Conservation (phyloP, 2,329 filamentous ascomycete species). For the Phialophora tarda region DNA sequence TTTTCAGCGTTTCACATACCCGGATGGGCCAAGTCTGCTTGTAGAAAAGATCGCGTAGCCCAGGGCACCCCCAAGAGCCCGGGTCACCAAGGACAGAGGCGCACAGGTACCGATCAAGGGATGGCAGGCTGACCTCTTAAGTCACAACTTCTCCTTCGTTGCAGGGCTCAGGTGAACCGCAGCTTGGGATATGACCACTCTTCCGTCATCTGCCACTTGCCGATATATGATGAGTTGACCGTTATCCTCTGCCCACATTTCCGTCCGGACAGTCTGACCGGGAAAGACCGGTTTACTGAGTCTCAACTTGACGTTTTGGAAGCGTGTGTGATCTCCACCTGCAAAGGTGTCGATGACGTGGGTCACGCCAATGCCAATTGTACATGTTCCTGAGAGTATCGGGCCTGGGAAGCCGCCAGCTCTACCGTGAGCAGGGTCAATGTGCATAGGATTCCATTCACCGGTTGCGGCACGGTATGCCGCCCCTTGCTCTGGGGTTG, state of each 20-base stretch:
- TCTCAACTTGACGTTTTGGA: slow-evolving; percentile 29
- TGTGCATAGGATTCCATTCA: slow-evolving; percentile 33
- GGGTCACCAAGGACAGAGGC: too few species aligned
- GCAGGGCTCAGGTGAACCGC: slow-evolving; percentile 6
- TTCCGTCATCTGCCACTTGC: slow-evolving; percentile 8
- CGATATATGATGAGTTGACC: slow-evolving; percentile 6
- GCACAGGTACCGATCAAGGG: too few species aligned
- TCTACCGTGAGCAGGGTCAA: slow-evolving; percentile 24
- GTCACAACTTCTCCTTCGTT: too few species aligned
- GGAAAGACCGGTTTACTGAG: slow-evolving; percentile 29
- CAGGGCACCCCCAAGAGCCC: too few species aligned
- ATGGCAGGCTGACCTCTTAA: too few species aligned
- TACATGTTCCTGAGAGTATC: slow-evolving; percentile 30
- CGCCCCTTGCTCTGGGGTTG: slow-evolving; percentile 25
- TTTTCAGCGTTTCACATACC: too few species aligned
- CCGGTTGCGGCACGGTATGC: slow-evolving; percentile 30
- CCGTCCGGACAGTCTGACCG: slow-evolving; percentile 28
- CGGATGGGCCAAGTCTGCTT: too few species aligned
- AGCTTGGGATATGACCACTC: slow-evolving; percentile 19
- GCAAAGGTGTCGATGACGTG: slow-evolving; percentile 29
- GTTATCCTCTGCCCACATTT: slow-evolving; percentile 27
- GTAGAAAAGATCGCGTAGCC: too few species aligned
- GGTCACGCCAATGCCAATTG: slow-evolving; percentile 29
- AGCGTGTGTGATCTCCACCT: slow-evolving; percentile 16
- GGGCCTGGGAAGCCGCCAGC: slow-evolving; percentile 27